Evolutionary conservation across 2,329 filamentous ascomycete species (phyloP), one percentile per base, ranked within the genome.

Genomic region (Fusarium sp.): DNA sequence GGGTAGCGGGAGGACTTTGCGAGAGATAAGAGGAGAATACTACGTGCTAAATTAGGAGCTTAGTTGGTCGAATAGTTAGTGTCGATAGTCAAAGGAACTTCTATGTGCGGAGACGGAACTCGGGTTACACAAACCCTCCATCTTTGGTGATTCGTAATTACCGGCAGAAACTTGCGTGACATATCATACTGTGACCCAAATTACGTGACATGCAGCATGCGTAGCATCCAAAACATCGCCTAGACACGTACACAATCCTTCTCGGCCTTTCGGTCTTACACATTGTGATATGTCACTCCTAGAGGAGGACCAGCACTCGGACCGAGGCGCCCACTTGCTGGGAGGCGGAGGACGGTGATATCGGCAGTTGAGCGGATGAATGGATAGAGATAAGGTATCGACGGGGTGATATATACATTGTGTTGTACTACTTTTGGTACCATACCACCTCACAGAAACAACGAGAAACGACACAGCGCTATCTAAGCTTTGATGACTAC

Each of bases 1-100:
- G 44, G 63, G 63, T 5, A 66, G 41, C 6, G 63, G 65, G 2
- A 11, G 48, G 27, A 60, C 46, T 1, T n/a, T 60, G 10, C 14
- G 23, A 5, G 57, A 60, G 29, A 18, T 8, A 11, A 42, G 31
- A 7, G 57, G 19, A 5, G 45, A 42, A n/a, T 51, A 60, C 18
- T 39, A 41, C 6, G 23, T 41, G 27, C 18, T 33, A 2, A 41
- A 38, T 1, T 49, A 48, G 19, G 16, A 14, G 1, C 7, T 4
- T 2, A 0, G 9, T 15, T 16, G 12, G 18, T 16, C 9, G 0
- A 23, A 23, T 19, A 7, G 7, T 14, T 14, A 18, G 27, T 23
- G 7, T 0, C 25, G 48, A 25, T 51, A 21, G 31, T 9, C 3
- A 3, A 35, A 21, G 3, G 10, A 25, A 25, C 4, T 6, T 25